Evolutionary conservation across 768 basidiomycete genomes (phyloP).

Genomic region (Agaricus bisporus): DNA sequence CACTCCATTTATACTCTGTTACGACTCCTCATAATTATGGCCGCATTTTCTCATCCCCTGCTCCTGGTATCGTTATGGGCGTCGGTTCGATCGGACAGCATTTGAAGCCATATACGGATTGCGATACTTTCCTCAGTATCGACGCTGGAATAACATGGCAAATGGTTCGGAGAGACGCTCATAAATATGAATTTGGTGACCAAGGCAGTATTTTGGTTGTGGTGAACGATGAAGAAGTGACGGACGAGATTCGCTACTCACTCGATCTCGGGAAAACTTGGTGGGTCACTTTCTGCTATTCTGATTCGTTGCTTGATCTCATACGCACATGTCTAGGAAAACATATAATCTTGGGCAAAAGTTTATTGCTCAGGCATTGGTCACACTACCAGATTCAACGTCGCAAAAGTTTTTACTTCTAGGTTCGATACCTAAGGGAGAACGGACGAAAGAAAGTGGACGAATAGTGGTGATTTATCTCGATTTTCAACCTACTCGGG

Average conservation of each 20-base stretch:
- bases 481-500: constrained; percentile 70
- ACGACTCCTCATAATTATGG: constrained; percentile 92
- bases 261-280: constrained; percentile 79
- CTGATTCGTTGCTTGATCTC: neutral
- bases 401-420: constrained; percentile 94
- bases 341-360: constrained; percentile 63
- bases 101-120: constrained; percentile 71
- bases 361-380: constrained; percentile 69
- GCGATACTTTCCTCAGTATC: constrained; percentile 89
- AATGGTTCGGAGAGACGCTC: constrained; percentile 69
- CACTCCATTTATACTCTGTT: constrained; percentile 90
- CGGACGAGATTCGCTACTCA: constrained; percentile 68
- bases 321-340: constrained; percentile 40
- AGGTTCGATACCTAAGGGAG: constrained; percentile 63
- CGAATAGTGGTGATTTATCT: constrained; percentile 71
- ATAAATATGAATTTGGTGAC: constrained; percentile 97
- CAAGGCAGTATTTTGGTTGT: constrained; percentile 73
- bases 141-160: constrained; percentile 87
- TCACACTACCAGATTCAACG: constrained; percentile 90
- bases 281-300: constrained; percentile 36
- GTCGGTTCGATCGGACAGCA: constrained; percentile 79
- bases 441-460: constrained; percentile 45
- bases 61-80: constrained; percentile 95
- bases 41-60: constrained; percentile 89
- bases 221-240: constrained; percentile 79